A percentile compares a stretch with the other conserved stretches of the same genome.
Conservation (phyloP, 805 yeast species). For the Wickerhamomyces alni region DNA sequence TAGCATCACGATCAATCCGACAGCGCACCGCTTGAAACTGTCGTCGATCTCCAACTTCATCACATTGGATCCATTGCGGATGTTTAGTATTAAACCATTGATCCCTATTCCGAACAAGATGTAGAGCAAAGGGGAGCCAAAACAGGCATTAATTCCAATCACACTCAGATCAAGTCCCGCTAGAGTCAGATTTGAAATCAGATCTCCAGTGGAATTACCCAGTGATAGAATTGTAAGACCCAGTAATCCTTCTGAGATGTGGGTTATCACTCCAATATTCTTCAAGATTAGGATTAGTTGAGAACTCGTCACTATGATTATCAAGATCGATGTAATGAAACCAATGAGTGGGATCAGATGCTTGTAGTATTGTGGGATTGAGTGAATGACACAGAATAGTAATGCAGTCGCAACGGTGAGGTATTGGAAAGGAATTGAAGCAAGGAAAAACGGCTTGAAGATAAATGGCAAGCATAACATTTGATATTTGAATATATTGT, state of each 20-base stretch:
- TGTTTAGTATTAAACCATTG: conserved; percentile 50
- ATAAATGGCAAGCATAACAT: conserved; percentile 17
- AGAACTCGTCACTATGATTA: conserved; percentile 66
- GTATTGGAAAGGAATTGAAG: neutral
- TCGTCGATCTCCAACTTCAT: conserved; percentile 13
- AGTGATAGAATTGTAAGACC: conserved; percentile 88
- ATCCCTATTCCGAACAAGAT: conserved; percentile 75
- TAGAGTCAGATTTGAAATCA: conserved; percentile 75
- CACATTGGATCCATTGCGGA: conserved; percentile 1
- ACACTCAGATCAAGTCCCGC: conserved; percentile 77
- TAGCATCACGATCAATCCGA: conserved; percentile 17
- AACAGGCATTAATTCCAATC: conserved; percentile 93
- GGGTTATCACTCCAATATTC: conserved; percentile 50
- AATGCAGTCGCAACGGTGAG: neutral
- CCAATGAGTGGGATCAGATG: conserved; percentile 41
- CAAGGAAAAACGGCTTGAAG: neutral
- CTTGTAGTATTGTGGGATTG: neutral
- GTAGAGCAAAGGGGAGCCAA: conserved; percentile 86
- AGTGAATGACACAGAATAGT: neutral
- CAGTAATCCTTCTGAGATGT: conserved; percentile 69
- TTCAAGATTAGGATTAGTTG: conserved; percentile 63
- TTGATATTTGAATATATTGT: conserved; percentile 24
- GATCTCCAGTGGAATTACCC: conserved; percentile 90
- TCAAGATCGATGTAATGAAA: conserved; percentile 56
- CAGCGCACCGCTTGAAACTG: conserved; percentile 19